These are phyloP conservation scores for Tulasnella sp. DNA, from an alignment of 768 basidiomycete genomes.

Conservation along the genomic window DNA sequence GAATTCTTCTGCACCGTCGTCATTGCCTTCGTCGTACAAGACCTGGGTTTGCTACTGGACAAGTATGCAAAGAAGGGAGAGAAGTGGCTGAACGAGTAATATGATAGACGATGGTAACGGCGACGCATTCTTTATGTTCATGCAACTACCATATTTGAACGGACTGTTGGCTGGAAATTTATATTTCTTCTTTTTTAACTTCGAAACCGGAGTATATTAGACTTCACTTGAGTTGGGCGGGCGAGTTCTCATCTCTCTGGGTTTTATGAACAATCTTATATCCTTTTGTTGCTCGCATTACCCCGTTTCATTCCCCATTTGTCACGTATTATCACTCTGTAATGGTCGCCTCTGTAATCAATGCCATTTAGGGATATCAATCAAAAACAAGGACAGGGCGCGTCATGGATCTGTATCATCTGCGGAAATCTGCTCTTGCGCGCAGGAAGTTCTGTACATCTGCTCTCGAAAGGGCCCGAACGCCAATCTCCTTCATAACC, in stretches of 20 bases:
- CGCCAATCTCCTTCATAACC: constrained; percentile 50
- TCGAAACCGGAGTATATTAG: constrained; percentile 1
- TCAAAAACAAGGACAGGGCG: background rate
- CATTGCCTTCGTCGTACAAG: constrained; percentile 79
- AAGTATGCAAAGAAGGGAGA: constrained; percentile 93
- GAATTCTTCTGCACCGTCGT: constrained; percentile 90
- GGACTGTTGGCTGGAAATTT: background rate
- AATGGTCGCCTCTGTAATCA: constrained; percentile 1
- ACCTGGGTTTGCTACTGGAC: constrained; percentile 62
- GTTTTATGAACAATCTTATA: background rate
- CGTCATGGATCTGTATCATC: background rate
- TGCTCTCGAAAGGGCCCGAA: constrained; percentile 58
- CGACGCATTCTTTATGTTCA: background rate
- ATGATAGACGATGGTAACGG: background rate
- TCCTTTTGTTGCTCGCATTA: background rate
- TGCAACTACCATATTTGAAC: background rate
- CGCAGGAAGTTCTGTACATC: constrained; percentile 42
- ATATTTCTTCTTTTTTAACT: background rate
- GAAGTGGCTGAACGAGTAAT: constrained; percentile 79
- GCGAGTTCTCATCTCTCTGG: background rate
- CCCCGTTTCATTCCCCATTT: background rate
- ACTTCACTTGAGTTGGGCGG: constrained; percentile 6
- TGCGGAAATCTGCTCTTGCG: constrained; percentile 31
- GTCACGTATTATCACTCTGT: background rate
- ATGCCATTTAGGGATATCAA: background rate